Conservation (phyloP, 176 grass and related monocot species). For the Cymbopogon citratus region DNA sequence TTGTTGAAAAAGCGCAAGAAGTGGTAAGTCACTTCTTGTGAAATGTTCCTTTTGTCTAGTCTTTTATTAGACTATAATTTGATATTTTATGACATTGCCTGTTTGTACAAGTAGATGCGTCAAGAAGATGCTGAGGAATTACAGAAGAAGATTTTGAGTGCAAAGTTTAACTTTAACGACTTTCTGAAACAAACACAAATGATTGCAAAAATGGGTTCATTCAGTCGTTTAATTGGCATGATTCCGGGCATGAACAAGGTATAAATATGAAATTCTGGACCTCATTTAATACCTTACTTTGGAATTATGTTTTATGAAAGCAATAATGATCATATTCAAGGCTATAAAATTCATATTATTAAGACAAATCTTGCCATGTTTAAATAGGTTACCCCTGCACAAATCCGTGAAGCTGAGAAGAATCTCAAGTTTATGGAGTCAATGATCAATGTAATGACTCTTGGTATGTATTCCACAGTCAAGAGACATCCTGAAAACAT, state of each 20-base stretch:
- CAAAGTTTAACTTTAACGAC: slow-evolving; percentile 96
- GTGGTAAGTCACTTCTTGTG: slow-evolving; percentile 51
- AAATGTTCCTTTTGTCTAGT: not conserved
- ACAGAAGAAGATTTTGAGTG: slow-evolving; percentile 93
- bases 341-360: not conserved
- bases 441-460: slow-evolving; percentile 85
- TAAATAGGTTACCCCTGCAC: slow-evolving; percentile 80
- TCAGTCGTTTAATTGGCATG: slow-evolving; percentile 53
- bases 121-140: slow-evolving; percentile 97
- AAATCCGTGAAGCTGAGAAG: slow-evolving; percentile 98
- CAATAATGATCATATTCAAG: not conserved
- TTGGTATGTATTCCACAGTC: slow-evolving; percentile 45
- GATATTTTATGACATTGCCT: slow-evolving; percentile 3
- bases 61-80: slow-evolving; percentile 1
- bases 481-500: not conserved
- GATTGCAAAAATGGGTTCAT: slow-evolving; percentile 78
- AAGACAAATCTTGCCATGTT: not conserved
- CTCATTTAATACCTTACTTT: slow-evolving; percentile 3
- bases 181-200: slow-evolving; percentile 86
- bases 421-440: slow-evolving; percentile 83
- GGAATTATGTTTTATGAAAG: not conserved
- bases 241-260: slow-evolving; percentile 68
- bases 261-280: slow-evolving; percentile 10
- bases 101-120: slow-evolving; percentile 63
- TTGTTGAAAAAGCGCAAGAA: slow-evolving; percentile 99